Base-by-base conservation (phyloP, 106 monocot species). In the Acorus calamus region DNA sequence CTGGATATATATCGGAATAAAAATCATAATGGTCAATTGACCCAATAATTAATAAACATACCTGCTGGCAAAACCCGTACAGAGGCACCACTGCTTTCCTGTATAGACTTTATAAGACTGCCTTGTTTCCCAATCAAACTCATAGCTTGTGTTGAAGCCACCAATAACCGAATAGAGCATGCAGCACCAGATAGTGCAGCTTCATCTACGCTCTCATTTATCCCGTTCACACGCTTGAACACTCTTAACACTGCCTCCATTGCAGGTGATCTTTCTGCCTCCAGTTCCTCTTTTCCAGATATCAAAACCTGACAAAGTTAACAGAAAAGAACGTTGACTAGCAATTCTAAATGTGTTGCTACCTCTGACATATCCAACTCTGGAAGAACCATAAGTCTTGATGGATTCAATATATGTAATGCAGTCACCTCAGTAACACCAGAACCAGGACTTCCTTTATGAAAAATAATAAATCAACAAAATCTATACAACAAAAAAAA, bases 41-140 rank as follows among this genome's bases (percentile, higher is more conserved):
- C 2, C 8, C 3, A 10, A 14, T 3, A 68, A 47, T 28, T 28
- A 28, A 28, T 14, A 59, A 11, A 2, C 53, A 68, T 87, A 90
- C 94, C 94, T 82, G 80, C 69, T 59, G 80, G 66, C 42, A 86
- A 59, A 63, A 94, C 78, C 49, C 86, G 68, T 62, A 94, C 67
- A 7, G 67, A 59, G 47, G 89, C 86, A 75, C 79, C 74, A 72
- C 67, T 71, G 12, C 44, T 66, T 69, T 94, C 94, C 64, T 94
- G 94, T 64, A 94, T 94, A 3, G 89, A 75, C 66, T 86, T 94
- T 50, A 94, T 94, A 14, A 62, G 60, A 42, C 62, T 42, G n/a
- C 94, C 94, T 63, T 86, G 86, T 65, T 89, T 94, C 53, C 94
- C 94, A 53, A 94, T 94, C 65, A 94, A 74, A 69, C 71, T 86